These are phyloP conservation scores for Orbilia blumenaviensis DNA, from an alignment of 2,329 filamentous ascomycete genomes.

Conservation along the genomic window DNA sequence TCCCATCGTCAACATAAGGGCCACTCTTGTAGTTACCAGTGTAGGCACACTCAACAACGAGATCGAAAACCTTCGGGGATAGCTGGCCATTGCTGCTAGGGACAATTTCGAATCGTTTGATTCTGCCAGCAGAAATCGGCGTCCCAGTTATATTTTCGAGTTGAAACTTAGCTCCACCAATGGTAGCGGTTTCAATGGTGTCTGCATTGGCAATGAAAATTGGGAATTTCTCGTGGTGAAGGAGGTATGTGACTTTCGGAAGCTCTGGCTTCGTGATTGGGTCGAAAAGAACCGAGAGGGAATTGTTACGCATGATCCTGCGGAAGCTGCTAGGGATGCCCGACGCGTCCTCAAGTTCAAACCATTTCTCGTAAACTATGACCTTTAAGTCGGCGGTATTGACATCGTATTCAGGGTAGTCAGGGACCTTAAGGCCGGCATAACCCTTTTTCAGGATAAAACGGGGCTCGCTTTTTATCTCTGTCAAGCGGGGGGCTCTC, in stretches of 20 bases:
- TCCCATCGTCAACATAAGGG: neutral
- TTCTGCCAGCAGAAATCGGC: neutral
- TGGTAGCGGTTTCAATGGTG: neutral
- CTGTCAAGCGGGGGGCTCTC: neutral
- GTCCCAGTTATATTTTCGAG: neutral
- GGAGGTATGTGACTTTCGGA: conserved; percentile 12
- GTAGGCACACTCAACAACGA: conserved; percentile 25
- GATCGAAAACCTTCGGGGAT: neutral
- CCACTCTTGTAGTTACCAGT: conserved; percentile 2
- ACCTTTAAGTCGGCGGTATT: conserved; percentile 29
- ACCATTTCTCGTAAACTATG: conserved; percentile 12
- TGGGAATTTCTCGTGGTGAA: conserved; percentile 15
- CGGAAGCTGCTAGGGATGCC: neutral
- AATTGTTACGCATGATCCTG: neutral
- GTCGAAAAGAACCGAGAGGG: conserved; percentile 2
- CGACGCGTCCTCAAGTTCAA: neutral
- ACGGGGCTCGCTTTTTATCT: neutral
- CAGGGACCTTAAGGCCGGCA: conserved; percentile 15
- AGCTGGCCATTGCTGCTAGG: conserved; percentile 18
- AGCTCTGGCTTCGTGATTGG: neutral
- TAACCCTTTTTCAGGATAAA: neutral
- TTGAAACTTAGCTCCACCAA: neutral
- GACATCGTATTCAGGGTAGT: conserved; percentile 16
- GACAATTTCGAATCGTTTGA: conserved; percentile 23
- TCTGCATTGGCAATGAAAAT: neutral